phyloP scores from a whole-genome alignment of 2,329 filamentous ascomycete species.

The Trichoderma semiorbis region DNA sequence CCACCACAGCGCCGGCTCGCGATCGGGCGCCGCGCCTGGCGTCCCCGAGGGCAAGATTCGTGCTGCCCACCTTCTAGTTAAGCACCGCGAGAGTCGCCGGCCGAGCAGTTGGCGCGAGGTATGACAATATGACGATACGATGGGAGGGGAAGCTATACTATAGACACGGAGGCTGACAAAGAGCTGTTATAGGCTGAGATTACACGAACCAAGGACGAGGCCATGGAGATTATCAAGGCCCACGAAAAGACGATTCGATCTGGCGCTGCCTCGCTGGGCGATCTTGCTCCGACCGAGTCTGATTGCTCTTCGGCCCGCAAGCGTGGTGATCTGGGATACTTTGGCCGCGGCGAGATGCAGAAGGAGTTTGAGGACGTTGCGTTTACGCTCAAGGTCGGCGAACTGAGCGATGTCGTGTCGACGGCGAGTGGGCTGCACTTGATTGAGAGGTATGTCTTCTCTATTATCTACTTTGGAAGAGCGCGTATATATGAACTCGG shows the following conservation, averaged over 20 bases:
- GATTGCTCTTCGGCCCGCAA: slow-evolving; percentile 96
- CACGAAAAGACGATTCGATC: slow-evolving; percentile 74
- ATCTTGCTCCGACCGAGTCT: slow-evolving; percentile 83
- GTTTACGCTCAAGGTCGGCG: slow-evolving; percentile 80
- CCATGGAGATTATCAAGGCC: slow-evolving; percentile 68
- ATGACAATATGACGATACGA: slow-evolving; percentile 20
- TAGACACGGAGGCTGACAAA: neutral
- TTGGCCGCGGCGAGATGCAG: slow-evolving; percentile 94
- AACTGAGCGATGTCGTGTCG: slow-evolving; percentile 84
- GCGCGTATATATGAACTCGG: neutral
- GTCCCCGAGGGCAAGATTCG: slow-evolving; percentile 79
- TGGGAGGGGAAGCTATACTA: neutral
- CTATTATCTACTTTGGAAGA: neutral
- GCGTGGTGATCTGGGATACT: slow-evolving; percentile 90
- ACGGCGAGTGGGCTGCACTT: slow-evolving; percentile 93
- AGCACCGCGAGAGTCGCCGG: slow-evolving; percentile 83
- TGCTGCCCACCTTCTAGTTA: slow-evolving; percentile 87
- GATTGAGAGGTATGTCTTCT: slow-evolving; percentile 75
- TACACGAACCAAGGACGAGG: slow-evolving; percentile 83
- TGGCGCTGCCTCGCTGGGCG: slow-evolving; percentile 67
- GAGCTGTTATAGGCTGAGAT: slow-evolving; percentile 60
- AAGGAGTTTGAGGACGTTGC: slow-evolving; percentile 97
- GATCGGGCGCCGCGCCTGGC: slow-evolving; percentile 36
- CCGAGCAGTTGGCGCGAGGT: slow-evolving; percentile 90
- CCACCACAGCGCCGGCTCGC: slow-evolving; percentile 65